Evolutionary conservation across 495 filamentous ascomycete genomes (phyloP).

Genomic region (Talaromyces wortmannii): DNA sequence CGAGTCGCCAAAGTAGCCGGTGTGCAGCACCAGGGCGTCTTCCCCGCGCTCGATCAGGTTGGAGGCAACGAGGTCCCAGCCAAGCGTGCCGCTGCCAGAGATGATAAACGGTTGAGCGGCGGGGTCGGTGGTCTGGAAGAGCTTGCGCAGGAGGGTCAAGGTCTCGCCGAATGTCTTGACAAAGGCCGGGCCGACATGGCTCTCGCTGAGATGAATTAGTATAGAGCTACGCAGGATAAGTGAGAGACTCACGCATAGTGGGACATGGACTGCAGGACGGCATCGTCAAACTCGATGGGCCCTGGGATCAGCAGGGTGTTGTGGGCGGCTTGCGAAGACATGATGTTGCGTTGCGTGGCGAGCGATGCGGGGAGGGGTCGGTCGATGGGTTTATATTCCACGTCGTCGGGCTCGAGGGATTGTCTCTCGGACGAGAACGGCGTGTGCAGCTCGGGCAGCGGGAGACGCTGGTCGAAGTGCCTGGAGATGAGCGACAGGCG

Average conservation of each 20-base stretch:
- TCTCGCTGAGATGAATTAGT: slow-evolving; percentile 66
- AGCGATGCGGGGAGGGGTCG: slow-evolving; percentile 21
- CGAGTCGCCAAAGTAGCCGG: slow-evolving; percentile 94
- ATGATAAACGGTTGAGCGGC: slow-evolving; percentile 86
- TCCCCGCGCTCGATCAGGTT: slow-evolving; percentile 86
- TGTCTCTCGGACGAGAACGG: slow-evolving; percentile 61
- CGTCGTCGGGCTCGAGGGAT: slow-evolving; percentile 45
- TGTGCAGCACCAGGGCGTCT: slow-evolving; percentile 86
- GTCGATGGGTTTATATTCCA: slow-evolving; percentile 48
- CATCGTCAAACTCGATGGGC: slow-evolving; percentile 98
- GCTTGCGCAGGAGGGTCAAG: slow-evolving; percentile 77
- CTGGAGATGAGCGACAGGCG: slow-evolving; percentile 75
- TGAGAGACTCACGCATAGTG: slow-evolving; percentile 79
- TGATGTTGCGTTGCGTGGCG: slow-evolving; percentile 30
- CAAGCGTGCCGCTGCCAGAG: slow-evolving; percentile 89
- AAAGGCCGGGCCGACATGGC: slow-evolving; percentile 82
- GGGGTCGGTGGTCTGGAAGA: slow-evolving; percentile 82
- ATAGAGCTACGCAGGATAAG: too few species aligned
- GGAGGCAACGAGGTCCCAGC: slow-evolving; percentile 91
- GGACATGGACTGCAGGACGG: slow-evolving; percentile 87
- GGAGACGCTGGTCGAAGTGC: slow-evolving; percentile 61
- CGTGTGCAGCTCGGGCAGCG: slow-evolving; percentile 56
- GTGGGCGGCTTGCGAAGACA: slow-evolving; percentile 77
- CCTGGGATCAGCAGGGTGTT: slow-evolving; percentile 87
- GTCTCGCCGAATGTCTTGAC: slow-evolving; percentile 88